Base-by-base conservation (phyloP, 148 eudicot species). In the Mesembryanthemum crystallinum region DNA sequence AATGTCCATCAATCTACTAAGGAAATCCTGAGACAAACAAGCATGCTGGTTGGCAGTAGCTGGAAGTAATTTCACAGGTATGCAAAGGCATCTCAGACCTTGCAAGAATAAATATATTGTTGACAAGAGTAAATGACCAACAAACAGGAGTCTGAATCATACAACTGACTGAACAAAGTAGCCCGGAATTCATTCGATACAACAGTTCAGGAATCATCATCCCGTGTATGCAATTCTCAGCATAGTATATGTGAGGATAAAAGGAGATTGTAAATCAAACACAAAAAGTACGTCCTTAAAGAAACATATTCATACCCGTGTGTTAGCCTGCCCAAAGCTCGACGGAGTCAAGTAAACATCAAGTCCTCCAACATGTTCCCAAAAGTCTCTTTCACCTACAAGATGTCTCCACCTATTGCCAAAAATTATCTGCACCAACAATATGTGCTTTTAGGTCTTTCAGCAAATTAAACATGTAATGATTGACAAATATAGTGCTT, bases 351-450 rank as follows among this genome's bases (percentile, higher is more conserved):
- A 81, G 71, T 85, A 95, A 67, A 89, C 89, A 84, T 95, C 99
- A 65, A 95, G 89, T 49, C 97, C 97, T 78, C 99, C 99, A 80
- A 89, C 90, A 83, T 86, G 89, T 79, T 95, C 99, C 99, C 99
- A 95, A 84, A 95, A 89, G 82, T 95, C 99, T 81, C 86, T 85
- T 83, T 95, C 96, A 73, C 99, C 99, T 52, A 92, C 42, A 75
- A 95, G 90, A 89, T 95, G 96, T 81, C 94, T 89, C 99, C 99
- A 95, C 79, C 97, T 88, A 75, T 90, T 92, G 71, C 99, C 97
- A 88, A 95, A 95, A 33, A 95, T 95, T 78, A 92, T 81, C 99
- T 95, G 91, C 83, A 86, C n/a, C 42, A 75, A n/a, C 35, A 57
- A 20, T 29, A 70, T 58, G 47, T n/a, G 52, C 12, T 43, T 45